phyloP scores from a whole-genome alignment of 441 rosid species.

The Erodium chrysanthum region DNA sequence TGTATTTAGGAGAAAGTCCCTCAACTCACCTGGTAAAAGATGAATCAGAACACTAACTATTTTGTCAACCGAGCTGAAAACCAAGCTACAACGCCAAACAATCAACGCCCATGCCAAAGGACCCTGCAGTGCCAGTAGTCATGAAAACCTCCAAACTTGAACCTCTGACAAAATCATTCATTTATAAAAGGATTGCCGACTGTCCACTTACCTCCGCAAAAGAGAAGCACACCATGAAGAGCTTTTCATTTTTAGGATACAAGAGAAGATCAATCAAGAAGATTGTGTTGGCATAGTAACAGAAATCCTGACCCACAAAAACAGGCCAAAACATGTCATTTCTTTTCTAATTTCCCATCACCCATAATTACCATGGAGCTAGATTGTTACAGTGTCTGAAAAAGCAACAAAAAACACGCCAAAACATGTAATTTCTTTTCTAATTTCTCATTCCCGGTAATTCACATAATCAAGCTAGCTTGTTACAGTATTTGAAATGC shows the following conservation, averaged over 20 bases:
- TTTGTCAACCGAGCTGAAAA: slow-evolving; percentile 85
- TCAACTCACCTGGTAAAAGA: slow-evolving; percentile 77
- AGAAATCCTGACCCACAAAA: slow-evolving; percentile 58
- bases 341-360: slow-evolving; percentile 3
- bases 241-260: slow-evolving; percentile 71
- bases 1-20: slow-evolving; percentile 2
- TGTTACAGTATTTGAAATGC: background rate
- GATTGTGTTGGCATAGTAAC: slow-evolving; percentile 93
- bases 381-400: background rate
- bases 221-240: slow-evolving; percentile 94
- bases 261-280: slow-evolving; percentile 79
- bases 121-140: slow-evolving; percentile 49
- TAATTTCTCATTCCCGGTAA: slow-evolving; percentile 4
- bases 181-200: slow-evolving; percentile 8
- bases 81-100: slow-evolving; percentile 96
- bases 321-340: slow-evolving; percentile 5
- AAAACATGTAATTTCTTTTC: slow-evolving; percentile 7
- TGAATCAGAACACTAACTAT: slow-evolving; percentile 90
- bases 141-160: slow-evolving; percentile 9
- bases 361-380: background rate
- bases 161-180: slow-evolving; percentile 9
- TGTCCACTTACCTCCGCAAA: slow-evolving; percentile 71
- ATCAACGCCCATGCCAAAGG: slow-evolving; percentile 95
- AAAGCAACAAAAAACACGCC: background rate
- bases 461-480: background rate